A percentile compares a stretch with the other conserved stretches of the same genome.
phyloP scores from a whole-genome alignment of 495 filamentous ascomycete species.

The Hypomontagnella submonticulosa region DNA sequence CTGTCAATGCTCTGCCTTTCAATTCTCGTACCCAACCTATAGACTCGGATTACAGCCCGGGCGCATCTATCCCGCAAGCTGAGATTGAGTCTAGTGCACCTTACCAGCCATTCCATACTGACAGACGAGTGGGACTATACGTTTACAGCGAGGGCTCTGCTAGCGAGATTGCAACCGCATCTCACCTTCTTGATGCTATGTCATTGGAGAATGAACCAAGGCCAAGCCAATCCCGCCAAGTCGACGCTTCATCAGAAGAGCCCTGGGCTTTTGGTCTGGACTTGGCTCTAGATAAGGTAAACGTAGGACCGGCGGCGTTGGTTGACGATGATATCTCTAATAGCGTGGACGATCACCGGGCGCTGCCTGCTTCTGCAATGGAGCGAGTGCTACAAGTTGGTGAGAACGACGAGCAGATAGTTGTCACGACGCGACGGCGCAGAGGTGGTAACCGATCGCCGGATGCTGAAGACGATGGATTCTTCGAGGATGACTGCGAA shows the following conservation, averaged over 20 bases:
- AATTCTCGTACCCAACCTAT: slow-evolving; percentile 47
- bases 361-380: slow-evolving; percentile 66
- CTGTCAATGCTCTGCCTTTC: slow-evolving; percentile 56
- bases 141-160: slow-evolving; percentile 59
- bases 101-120: slow-evolving; percentile 91
- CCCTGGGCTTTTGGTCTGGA: slow-evolving; percentile 79
- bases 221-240: slow-evolving; percentile 32
- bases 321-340: slow-evolving; percentile 68
- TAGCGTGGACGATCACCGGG: slow-evolving; percentile 59
- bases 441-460: slow-evolving; percentile 63
- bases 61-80: slow-evolving; percentile 77
- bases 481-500: slow-evolving; percentile 95
- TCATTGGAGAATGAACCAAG: slow-evolving; percentile 44
- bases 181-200: slow-evolving; percentile 45
- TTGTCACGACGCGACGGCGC: slow-evolving; percentile 79
- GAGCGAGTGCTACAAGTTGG: slow-evolving; percentile 69
- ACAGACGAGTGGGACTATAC: slow-evolving; percentile 77
- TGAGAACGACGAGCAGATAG: slow-evolving; percentile 76
- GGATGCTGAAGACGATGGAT: slow-evolving; percentile 75
- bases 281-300: slow-evolving; percentile 69
- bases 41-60: slow-evolving; percentile 50
- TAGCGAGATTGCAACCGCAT: slow-evolving; percentile 34
- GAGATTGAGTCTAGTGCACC: slow-evolving; percentile 94
- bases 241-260: slow-evolving; percentile 23
- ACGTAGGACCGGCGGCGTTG: slow-evolving; percentile 62